Conservation (phyloP, 768 basidiomycete species). For the Termitomyces sp. region DNA sequence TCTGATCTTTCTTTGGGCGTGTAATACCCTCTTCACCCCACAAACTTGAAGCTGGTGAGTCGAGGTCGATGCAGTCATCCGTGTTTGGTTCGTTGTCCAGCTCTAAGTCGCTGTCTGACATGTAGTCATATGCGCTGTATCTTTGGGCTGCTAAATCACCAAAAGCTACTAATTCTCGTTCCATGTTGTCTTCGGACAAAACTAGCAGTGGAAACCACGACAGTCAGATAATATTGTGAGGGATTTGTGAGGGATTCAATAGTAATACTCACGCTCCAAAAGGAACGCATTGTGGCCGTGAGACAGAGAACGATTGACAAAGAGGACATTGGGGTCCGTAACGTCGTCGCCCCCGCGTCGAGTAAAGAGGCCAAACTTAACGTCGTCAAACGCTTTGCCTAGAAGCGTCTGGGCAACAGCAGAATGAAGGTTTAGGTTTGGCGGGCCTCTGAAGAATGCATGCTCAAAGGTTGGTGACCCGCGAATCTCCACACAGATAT, state of each 20-base stretch:
- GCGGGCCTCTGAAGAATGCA: neutral
- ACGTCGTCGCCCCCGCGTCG: conserved; percentile 4
- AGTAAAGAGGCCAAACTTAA: conserved; percentile 20
- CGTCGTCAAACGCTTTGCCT: conserved; percentile 13
- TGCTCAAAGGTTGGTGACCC: neutral
- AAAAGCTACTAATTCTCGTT: conserved; percentile 3
- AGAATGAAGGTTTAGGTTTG: conserved; percentile 1
- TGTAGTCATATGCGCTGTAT: conserved; percentile 12
- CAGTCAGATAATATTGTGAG: neutral
- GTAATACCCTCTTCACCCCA: neutral
- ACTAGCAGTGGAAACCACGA: conserved; percentile 1
- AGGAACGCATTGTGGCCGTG: conserved; percentile 14
- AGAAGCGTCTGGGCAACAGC: conserved; percentile 11
- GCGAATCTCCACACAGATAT: neutral
- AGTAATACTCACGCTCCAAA: conserved; percentile 8
- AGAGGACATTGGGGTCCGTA: conserved; percentile 12
- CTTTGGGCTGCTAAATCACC: conserved; percentile 1
- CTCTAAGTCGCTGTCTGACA: conserved; percentile 19
- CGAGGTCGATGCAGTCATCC: neutral
- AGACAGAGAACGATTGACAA: conserved; percentile 12
- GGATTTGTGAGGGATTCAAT: neutral
- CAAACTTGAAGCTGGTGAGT: neutral
- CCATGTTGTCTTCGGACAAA: conserved; percentile 3
- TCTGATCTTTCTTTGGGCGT: neutral
- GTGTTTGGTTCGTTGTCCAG: conserved; percentile 2